Conservation (phyloP, 1,139 yeast species). For the Pichia sp. region DNA sequence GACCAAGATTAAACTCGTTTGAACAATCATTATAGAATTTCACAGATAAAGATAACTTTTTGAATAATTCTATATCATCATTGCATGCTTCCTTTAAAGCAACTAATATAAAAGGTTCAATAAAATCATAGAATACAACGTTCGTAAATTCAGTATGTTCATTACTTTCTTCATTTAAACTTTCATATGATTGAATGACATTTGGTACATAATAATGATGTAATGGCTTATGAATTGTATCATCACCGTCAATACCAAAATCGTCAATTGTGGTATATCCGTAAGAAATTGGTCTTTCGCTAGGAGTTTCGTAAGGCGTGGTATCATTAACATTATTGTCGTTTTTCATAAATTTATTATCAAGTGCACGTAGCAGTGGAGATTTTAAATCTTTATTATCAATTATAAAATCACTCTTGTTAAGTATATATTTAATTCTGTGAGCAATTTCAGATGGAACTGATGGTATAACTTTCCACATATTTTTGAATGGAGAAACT, state of each 20-base stretch:
- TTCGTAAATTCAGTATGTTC: conserved; percentile 40
- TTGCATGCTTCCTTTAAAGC: conserved; percentile 42
- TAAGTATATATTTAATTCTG: conserved; percentile 42
- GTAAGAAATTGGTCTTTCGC: conserved; percentile 20
- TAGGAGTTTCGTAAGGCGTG: neutral
- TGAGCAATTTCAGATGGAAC: conserved; percentile 48
- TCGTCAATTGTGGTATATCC: conserved; percentile 86
- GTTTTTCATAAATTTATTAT: neutral
- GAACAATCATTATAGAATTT: conserved; percentile 40
- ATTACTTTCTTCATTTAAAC: conserved; percentile 15
- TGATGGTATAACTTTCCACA: conserved; percentile 56
- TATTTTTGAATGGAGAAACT: conserved; percentile 79
- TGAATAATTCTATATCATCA: conserved; percentile 19
- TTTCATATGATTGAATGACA: conserved; percentile 46
- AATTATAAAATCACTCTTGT: conserved; percentile 43
- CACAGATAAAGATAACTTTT: conserved; percentile 23
- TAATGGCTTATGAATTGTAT: conserved; percentile 67
- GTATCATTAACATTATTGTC: neutral
- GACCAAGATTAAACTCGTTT: conserved; percentile 39
- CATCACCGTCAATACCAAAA: conserved; percentile 81
- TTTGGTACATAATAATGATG: conserved; percentile 62
- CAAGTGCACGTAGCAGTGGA: conserved; percentile 22
- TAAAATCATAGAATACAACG: conserved; percentile 71
- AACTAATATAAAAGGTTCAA: conserved; percentile 52
- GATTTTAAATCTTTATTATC: conserved; percentile 18